Conservation (phyloP, 805 yeast species). For the Candida vartiovaarae region DNA sequence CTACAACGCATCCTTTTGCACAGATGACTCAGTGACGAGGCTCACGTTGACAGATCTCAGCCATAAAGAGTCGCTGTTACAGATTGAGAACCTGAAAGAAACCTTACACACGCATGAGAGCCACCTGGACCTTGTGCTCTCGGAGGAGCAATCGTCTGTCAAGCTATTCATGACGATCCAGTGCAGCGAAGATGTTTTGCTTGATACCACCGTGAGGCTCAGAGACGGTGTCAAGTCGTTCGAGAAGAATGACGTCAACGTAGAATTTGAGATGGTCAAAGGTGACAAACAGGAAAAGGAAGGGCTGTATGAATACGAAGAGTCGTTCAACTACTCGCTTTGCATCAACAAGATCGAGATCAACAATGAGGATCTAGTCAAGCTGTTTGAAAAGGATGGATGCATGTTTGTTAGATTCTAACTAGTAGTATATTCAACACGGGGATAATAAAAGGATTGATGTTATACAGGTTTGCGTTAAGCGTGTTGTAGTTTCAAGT, state of each 20-base stretch:
- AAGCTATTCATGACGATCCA: conserved; percentile 1
- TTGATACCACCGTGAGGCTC: neutral
- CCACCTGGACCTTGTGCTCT: neutral
- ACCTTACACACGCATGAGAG: neutral
- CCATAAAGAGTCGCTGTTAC: neutral
- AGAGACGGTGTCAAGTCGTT: neutral
- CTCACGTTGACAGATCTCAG: neutral
- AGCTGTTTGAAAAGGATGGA: conserved; percentile 1
- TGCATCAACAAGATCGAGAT: neutral
- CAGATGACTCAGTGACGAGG: neutral
- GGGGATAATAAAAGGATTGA: neutral
- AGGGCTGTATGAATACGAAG: conserved; percentile 1
- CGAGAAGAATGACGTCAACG: neutral
- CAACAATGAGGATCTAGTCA: conserved; percentile 1
- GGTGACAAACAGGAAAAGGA: conserved; percentile 1
- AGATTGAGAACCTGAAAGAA: conserved; percentile 1
- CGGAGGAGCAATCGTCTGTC: conserved; percentile 1
- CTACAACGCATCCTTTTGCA: neutral
- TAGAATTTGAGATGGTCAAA: neutral
- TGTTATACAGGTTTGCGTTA: too few relatives aligned
- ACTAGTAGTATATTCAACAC: neutral
- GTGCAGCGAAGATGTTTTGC: neutral
- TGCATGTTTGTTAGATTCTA: conserved; percentile 1
- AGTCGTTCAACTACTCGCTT: neutral
- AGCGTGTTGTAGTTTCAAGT: neutral